Evolutionary conservation across 495 filamentous ascomycete species (phyloP).

Genomic region (Talaromyces trachyspermus): DNA sequence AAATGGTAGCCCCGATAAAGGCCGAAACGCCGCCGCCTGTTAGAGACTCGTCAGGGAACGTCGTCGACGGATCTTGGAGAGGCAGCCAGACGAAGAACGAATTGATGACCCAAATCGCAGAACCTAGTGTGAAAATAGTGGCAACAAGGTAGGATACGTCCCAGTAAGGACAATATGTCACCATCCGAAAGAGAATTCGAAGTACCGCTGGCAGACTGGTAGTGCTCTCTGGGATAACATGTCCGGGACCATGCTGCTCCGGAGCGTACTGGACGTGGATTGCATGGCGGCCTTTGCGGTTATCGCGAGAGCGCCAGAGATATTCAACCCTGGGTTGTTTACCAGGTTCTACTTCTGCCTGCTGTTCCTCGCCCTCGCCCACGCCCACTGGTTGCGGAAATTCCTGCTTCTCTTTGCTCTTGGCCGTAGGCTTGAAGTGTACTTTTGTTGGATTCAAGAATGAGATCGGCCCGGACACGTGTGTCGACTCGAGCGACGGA

Average conservation of each 20-base stretch:
- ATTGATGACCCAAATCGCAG: slow-evolving; percentile 60
- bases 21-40: slow-evolving; percentile 55
- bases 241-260: slow-evolving; percentile 9
- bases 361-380: neutral
- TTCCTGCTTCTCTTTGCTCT: slow-evolving; percentile 1
- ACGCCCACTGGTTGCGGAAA: neutral
- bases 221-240: slow-evolving; percentile 36
- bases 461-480: slow-evolving; percentile 29
- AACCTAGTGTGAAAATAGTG: slow-evolving; percentile 55
- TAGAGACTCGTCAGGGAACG: slow-evolving; percentile 46
- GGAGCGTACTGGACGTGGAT: slow-evolving; percentile 35
- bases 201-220: slow-evolving; percentile 28
- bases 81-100: slow-evolving; percentile 63
- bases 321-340: slow-evolving; percentile 22
- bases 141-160: slow-evolving; percentile 65
- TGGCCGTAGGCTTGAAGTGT: slow-evolving; percentile 15
- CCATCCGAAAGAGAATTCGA: slow-evolving; percentile 47
- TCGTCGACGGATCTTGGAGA: slow-evolving; percentile 40
- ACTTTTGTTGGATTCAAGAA: slow-evolving; percentile 47
- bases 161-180: slow-evolving; percentile 53
- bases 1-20: slow-evolving; percentile 63
- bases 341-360: neutral
- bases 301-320: slow-evolving; percentile 60
- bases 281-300: slow-evolving; percentile 62
- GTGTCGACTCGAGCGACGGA: slow-evolving; percentile 5